Conservation (phyloP, 371 early-diverging fungal genomes). For the Syncephalis fuscata region DNA sequence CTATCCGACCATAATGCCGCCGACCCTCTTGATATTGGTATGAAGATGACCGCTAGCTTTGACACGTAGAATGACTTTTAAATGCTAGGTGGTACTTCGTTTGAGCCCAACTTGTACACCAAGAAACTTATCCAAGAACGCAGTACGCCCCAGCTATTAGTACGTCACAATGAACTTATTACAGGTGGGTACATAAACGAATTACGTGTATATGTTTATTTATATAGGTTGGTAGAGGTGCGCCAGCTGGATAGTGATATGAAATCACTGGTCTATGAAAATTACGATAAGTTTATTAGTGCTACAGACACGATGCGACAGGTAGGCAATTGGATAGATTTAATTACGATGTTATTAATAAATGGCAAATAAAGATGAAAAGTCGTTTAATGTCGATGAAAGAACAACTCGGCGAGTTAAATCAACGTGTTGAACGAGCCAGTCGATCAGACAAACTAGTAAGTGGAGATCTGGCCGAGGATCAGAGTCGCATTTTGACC, state of each 20-base stretch:
- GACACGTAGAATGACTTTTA: background rate
- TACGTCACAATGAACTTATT: conserved; percentile 53
- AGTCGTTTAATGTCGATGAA: no score
- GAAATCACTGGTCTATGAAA: conserved; percentile 93
- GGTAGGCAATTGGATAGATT: conserved; percentile 10
- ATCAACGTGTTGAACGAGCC: no score
- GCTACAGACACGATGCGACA: conserved; percentile 81
- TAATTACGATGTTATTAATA: background rate
- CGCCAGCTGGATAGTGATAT: conserved; percentile 85
- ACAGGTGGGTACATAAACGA: conserved; percentile 19
- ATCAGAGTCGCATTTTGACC: no score
- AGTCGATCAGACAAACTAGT: no score
- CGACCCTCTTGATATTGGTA: conserved; percentile 41
- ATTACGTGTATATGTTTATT: background rate
- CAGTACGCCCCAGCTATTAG: conserved; percentile 43
- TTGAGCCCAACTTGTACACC: conserved; percentile 57
- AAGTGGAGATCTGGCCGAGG: no score
- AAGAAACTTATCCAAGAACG: conserved; percentile 49
- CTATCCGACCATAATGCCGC: conserved; percentile 13
- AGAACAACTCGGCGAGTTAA: no score
- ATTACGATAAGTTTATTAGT: conserved; percentile 87
- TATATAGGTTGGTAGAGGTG: conserved; percentile 26
- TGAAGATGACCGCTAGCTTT: background rate
- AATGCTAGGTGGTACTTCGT: conserved; percentile 33
- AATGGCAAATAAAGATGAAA: no score